Percentiles rank a stretch among this genome's conserved stretches.
Conservation (phyloP, 2,329 filamentous ascomycete species). For the Penicillium sumatraense region DNA sequence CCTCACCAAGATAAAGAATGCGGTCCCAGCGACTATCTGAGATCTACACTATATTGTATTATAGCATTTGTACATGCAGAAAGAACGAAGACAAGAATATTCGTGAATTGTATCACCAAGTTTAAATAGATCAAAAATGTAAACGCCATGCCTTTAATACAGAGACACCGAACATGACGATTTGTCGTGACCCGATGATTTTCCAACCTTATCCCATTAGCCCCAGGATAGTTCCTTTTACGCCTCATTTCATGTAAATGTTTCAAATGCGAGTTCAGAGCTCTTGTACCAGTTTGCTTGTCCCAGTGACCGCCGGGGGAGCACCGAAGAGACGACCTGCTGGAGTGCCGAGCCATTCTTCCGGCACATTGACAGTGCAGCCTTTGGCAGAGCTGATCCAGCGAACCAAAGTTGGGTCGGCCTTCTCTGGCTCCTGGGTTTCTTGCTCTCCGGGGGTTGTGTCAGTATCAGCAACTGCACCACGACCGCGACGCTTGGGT, state of each 20-base stretch:
- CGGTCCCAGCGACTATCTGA: too few species aligned
- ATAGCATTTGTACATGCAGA: too few species aligned
- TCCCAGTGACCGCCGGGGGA: constrained; percentile 10
- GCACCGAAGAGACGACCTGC: constrained; percentile 46
- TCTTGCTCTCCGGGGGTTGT: constrained; percentile 47
- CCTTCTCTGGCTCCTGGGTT: constrained; percentile 39
- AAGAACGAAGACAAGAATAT: neutral
- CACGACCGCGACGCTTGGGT: constrained; percentile 60
- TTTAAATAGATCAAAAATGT: neutral
- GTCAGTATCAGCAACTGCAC: constrained; percentile 50
- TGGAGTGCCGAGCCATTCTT: constrained; percentile 53
- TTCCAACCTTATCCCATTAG: constrained; percentile 19
- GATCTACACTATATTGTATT: too few species aligned
- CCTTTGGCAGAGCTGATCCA: constrained; percentile 51
- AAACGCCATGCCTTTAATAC: constrained; percentile 12
- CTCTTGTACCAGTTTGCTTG: constrained; percentile 45
- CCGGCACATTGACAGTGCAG: constrained; percentile 49
- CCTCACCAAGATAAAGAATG: too few species aligned
- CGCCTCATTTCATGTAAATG: constrained; percentile 27
- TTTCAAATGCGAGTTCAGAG: constrained; percentile 27
- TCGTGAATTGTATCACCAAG: neutral
- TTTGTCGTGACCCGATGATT: neutral
- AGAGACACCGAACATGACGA: neutral
- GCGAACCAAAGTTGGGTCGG: constrained; percentile 50
- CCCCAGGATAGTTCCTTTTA: constrained; percentile 19